These are phyloP conservation scores for Castanea mollissima DNA, from an alignment of 306 rosid genomes.

Conservation along the genomic window DNA sequence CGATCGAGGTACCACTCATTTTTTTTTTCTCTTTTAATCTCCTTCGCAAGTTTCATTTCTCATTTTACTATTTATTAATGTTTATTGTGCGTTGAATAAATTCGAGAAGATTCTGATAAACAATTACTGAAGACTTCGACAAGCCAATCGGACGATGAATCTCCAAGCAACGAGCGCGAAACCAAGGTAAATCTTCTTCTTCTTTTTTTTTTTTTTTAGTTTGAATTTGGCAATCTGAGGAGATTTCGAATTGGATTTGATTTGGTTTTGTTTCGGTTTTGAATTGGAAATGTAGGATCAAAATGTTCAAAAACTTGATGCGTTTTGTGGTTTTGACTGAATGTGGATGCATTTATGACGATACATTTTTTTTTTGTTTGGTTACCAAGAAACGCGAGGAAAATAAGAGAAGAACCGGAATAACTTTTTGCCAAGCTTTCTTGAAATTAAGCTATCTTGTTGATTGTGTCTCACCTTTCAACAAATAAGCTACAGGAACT, in stretches of 20 bases:
- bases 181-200: slow-evolving; percentile 39
- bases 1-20: slow-evolving; percentile 63
- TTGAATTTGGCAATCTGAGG: background rate
- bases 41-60: slow-evolving; percentile 5
- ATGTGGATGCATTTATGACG: background rate
- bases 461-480: too few species aligned
- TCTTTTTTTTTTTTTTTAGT: background rate
- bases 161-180: slow-evolving; percentile 37
- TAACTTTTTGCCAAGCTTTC: too few species aligned
- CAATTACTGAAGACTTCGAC: slow-evolving; percentile 36
- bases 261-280: background rate
- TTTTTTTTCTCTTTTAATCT: background rate
- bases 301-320: background rate
- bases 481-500: too few species aligned
- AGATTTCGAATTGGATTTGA: slow-evolving; percentile 1
- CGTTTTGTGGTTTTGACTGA: background rate
- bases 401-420: background rate
- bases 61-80: slow-evolving; percentile 6
- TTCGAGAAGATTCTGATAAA: slow-evolving; percentile 58
- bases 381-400: background rate
- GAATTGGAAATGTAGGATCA: slow-evolving; percentile 7
- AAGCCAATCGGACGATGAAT: slow-evolving; percentile 24
- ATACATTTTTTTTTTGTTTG: background rate
- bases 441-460: too few species aligned
- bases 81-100: slow-evolving; percentile 19